These are phyloP conservation scores for Pochonia chlamydosporia DNA, from an alignment of 2,329 filamentous ascomycete genomes.

Conservation along the genomic window DNA sequence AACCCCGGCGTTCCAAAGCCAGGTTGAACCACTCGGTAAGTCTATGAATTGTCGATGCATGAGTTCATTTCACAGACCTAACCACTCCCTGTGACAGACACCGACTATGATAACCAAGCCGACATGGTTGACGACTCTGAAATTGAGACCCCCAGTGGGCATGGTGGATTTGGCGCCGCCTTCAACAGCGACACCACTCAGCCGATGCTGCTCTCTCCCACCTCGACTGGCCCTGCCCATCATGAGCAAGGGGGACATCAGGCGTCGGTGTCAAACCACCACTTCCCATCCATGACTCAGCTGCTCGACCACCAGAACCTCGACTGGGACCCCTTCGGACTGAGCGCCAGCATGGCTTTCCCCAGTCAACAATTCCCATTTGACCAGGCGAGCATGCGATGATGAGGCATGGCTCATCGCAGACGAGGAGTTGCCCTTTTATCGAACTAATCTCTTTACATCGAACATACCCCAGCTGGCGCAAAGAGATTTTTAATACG, in stretches of 20 bases:
- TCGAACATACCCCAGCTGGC: background rate
- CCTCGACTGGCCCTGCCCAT: slow-evolving; percentile 29
- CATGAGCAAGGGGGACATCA: slow-evolving; percentile 32
- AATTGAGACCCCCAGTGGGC: slow-evolving; percentile 59
- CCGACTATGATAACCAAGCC: slow-evolving; percentile 89
- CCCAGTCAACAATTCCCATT: slow-evolving; percentile 77
- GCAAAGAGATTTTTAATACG: background rate
- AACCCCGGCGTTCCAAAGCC: slow-evolving; percentile 78
- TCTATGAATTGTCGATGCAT: slow-evolving; percentile 34
- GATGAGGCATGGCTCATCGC: slow-evolving; percentile 9
- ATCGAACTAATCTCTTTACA: background rate
- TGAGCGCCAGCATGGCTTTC: slow-evolving; percentile 93
- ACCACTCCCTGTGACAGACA: slow-evolving; percentile 65
- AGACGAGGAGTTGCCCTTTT: background rate
- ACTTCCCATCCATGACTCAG: slow-evolving; percentile 60
- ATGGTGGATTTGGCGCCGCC: slow-evolving; percentile 57
- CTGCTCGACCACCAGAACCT: slow-evolving; percentile 75
- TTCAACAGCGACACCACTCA: slow-evolving; percentile 44
- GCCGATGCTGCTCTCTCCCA: slow-evolving; percentile 34
- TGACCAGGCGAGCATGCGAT: slow-evolving; percentile 52
- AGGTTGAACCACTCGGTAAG: slow-evolving; percentile 95
- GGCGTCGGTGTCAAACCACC: slow-evolving; percentile 21
- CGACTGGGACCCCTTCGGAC: slow-evolving; percentile 88
- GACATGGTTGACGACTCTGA: slow-evolving; percentile 84
- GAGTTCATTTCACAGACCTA: slow-evolving; percentile 62